These are phyloP conservation scores for Larix kaempferi DNA, from an alignment of 75 land plant genomes.

Conservation along the genomic window DNA sequence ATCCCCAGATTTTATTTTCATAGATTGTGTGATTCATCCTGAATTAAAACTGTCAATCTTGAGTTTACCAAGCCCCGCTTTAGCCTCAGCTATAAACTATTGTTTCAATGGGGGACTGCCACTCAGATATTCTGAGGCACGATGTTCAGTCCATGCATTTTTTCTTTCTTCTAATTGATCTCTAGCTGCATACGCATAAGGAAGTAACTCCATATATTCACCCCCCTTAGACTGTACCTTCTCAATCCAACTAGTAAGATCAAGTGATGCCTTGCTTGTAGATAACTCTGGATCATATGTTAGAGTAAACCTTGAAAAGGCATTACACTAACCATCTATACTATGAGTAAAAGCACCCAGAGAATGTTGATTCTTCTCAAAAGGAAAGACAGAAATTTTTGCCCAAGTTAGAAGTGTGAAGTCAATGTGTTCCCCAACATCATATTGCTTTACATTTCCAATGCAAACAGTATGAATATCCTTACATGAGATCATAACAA, in stretches of 20 bases:
- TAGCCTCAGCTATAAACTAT: constrained; percentile 30
- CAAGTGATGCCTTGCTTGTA: constrained; percentile 62
- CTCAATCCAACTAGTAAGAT: constrained; percentile 67
- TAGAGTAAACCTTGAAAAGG: constrained; percentile 78
- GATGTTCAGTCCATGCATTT: constrained; percentile 67
- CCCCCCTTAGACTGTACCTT: constrained; percentile 64
- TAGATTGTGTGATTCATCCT: neutral
- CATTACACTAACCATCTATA: constrained; percentile 33
- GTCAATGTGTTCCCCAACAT: constrained; percentile 62
- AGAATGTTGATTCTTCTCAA: constrained; percentile 29
- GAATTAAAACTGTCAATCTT: constrained; percentile 13
- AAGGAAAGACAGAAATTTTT: constrained; percentile 63
- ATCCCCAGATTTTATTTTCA: constrained; percentile 4
- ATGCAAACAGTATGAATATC: constrained; percentile 71
- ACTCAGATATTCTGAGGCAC: constrained; percentile 25
- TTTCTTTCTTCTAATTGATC: constrained; percentile 80
- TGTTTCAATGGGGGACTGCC: constrained; percentile 39
- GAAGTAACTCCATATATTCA: constrained; percentile 85
- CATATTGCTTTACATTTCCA: constrained; percentile 62
- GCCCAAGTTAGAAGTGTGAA: constrained; percentile 80
- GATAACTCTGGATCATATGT: constrained; percentile 79
- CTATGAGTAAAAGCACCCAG: constrained; percentile 17
- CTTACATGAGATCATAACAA: constrained; percentile 75
- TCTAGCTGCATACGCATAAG: constrained; percentile 82
- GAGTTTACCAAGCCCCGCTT: constrained; percentile 17